Evolutionary conservation across 352 stramenopile genomes (phyloP), one percentile per base, ranked within the genome.

Genomic region (Phytophthora palmivora): DNA sequence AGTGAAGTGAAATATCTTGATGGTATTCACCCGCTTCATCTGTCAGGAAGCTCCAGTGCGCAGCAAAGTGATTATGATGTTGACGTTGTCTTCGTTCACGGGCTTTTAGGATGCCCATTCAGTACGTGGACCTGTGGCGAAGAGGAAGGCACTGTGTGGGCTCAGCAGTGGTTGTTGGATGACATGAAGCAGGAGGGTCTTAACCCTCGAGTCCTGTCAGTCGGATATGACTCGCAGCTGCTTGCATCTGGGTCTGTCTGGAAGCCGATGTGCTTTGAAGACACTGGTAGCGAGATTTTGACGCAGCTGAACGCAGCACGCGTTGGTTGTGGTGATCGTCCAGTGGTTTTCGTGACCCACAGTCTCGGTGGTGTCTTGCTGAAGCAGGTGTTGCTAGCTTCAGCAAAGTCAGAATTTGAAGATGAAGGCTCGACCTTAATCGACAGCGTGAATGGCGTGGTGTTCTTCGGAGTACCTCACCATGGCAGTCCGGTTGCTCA

Each of bases 341-440:
- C 87, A 0, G 83, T 95, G 7, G 74, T 94, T 10, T 95, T 95
- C 66, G 84, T 95, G 36, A 93, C 85, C 5, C 87, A 95, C 57
- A 92, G 81, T 58, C 78, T 95, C n/a, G 87, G 87, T n/a, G 87
- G 87, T 6, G 72, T 94, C 6, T 56, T 95, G 28, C 56, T 95
- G 9, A 95, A 95, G 59, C 83, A 95, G 56, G 76, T 95, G 47
- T 74, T 95, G 19, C 65, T 91, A 22, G 75, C 91, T 38, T 79
- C 79, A 1, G 46, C 69, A 1, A 58, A 49, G 14, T 45, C 62
- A 1, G 43, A 63, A 1, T n/a, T 34, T 9, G 37, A 48, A 4
- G 18, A 59, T 3, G 53, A 67, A 2, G 57, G 49, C 5, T 37
- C 52, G 4, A 42, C 36, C 4, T 68, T 95, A 1, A 66, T 92